Evolutionary conservation across 345 rosid genomes (phyloP).

Genomic region (Arabidopsis arenosa): DNA sequence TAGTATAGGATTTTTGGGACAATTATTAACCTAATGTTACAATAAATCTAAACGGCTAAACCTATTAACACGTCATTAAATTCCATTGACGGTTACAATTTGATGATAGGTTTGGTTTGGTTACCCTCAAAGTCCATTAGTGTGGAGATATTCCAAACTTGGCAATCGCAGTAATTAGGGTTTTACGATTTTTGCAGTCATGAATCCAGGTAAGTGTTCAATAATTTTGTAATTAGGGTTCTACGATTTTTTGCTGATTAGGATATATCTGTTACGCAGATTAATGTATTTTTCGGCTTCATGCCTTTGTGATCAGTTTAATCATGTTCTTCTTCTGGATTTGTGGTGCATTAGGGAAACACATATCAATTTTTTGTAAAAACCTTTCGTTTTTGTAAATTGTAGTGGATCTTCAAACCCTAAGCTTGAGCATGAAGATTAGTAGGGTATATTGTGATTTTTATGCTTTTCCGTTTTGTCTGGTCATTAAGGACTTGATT

Average conservation of each 20-base stretch:
- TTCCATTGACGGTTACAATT: background rate
- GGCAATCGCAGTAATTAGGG: conserved; percentile 3
- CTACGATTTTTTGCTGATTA: background rate
- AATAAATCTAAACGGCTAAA: background rate
- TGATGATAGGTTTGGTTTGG: background rate
- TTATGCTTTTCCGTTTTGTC: background rate
- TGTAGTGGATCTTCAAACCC: conserved; percentile 1
- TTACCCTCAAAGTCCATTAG: background rate
- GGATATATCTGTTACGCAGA: background rate
- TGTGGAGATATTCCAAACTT: background rate
- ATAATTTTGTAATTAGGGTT: background rate
- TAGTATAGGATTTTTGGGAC: background rate
- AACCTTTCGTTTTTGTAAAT: background rate
- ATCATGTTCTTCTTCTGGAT: background rate
- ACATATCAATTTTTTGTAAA: too few species aligned
- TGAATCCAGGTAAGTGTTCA: conserved; percentile 26
- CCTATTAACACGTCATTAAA: background rate
- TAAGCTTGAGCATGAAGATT: background rate
- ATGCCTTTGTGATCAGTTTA: background rate
- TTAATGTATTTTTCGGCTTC: background rate
- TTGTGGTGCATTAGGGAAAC: background rate
- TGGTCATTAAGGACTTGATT: conserved; percentile 6
- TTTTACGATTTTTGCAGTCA: background rate
- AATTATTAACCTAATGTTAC: background rate
- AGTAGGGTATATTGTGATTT: background rate